Percentiles rank a stretch among this genome's conserved stretches.
Evolutionary conservation across 2,329 filamentous ascomycete species (phyloP).

Genomic region (Colletotrichum sp.): DNA sequence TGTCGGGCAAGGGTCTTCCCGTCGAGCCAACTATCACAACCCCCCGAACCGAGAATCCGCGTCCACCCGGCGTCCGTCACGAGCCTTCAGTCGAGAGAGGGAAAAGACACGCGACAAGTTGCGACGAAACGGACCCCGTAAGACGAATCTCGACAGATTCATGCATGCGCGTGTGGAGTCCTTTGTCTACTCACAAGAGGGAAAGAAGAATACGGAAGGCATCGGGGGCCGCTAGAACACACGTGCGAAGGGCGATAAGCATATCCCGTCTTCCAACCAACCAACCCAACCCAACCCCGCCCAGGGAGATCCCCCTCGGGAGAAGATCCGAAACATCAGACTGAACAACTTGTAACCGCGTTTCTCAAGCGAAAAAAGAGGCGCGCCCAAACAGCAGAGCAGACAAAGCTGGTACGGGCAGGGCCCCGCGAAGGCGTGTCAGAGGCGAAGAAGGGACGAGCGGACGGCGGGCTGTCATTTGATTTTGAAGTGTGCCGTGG

Average conservation of each 20-base stretch:
- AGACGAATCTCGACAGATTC: not conserved
- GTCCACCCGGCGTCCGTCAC: not conserved
- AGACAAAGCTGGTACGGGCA: not conserved
- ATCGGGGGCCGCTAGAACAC: not conserved
- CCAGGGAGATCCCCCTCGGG: not conserved
- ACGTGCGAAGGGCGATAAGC: slow-evolving; percentile 1
- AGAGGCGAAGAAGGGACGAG: slow-evolving; percentile 12
- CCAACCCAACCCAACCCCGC: not conserved
- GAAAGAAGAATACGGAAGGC: not conserved
- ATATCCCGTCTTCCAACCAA: not conserved
- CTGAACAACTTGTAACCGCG: not conserved
- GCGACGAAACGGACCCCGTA: not conserved
- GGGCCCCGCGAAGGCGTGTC: not conserved
- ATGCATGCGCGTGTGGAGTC: not conserved
- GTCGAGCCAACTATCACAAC: not conserved
- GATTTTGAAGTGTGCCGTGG: not conserved
- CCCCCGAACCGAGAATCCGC: not conserved
- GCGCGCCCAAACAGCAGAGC: not conserved
- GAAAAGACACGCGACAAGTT: not conserved
- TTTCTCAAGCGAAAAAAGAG: not conserved
- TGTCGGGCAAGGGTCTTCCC: not conserved
- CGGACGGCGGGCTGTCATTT: slow-evolving; percentile 8
- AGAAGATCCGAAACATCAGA: slow-evolving; percentile 17
- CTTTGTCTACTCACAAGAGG: not conserved
- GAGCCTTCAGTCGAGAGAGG: not conserved